Conservation (phyloP, 495 filamentous ascomycete genomes). For the Trichoderma parareesei region DNA sequence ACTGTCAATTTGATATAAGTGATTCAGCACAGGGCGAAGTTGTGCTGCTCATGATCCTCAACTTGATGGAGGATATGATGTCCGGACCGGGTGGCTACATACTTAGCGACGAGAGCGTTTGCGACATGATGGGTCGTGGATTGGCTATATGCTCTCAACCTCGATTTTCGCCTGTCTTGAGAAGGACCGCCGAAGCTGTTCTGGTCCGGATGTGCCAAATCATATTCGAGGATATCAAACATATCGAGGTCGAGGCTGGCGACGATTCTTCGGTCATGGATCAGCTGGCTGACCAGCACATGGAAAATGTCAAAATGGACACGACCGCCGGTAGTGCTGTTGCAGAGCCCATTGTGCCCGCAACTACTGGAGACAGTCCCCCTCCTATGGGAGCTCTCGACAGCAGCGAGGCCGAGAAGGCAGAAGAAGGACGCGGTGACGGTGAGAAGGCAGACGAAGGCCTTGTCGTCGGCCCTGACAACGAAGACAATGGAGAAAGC, state of each 20-base stretch:
- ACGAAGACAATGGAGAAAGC: constrained; percentile 15
- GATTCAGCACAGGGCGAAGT: constrained; percentile 93
- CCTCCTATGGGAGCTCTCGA: background rate
- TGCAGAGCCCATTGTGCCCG: constrained; percentile 21
- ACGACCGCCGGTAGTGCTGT: constrained; percentile 37
- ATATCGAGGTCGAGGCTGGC: constrained; percentile 64
- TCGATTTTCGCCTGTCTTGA: constrained; percentile 81
- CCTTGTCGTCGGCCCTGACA: background rate
- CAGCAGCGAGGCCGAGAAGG: background rate
- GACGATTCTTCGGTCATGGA: constrained; percentile 52
- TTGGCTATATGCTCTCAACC: constrained; percentile 95
- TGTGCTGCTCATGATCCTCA: constrained; percentile 84
- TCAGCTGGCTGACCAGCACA: constrained; percentile 53
- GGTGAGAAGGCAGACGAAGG: background rate
- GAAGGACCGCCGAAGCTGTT: constrained; percentile 86
- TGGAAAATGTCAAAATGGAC: constrained; percentile 78
- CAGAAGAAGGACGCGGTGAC: background rate
- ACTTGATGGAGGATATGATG: constrained; percentile 97
- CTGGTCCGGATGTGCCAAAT: constrained; percentile 99
- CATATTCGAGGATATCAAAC: constrained; percentile 86
- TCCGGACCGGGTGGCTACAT: constrained; percentile 86
- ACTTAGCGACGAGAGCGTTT: constrained; percentile 92
- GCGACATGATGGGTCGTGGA: constrained; percentile 98
- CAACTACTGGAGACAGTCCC: background rate
- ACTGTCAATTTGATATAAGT: constrained; percentile 95